These are phyloP conservation scores for Colletotrichum sp. DNA, from an alignment of 2,329 filamentous ascomycete species.

Conservation along the genomic window DNA sequence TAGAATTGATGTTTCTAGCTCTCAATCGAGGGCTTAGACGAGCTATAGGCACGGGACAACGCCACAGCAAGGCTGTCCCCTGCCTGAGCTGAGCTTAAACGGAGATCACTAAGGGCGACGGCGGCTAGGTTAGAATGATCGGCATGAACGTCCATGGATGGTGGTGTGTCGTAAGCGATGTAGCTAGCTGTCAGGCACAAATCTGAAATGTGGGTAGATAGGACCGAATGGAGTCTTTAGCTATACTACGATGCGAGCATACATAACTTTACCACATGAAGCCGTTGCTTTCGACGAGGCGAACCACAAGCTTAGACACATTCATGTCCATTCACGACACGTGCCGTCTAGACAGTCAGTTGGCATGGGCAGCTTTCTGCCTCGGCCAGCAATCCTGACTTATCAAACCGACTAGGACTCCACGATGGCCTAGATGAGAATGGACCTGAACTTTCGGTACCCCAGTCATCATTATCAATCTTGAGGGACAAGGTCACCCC, in stretches of 20 bases:
- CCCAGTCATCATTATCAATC: background rate
- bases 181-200: background rate
- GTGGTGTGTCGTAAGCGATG: background rate
- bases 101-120: background rate
- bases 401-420: background rate
- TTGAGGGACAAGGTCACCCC: background rate
- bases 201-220: background rate
- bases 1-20: background rate
- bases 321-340: background rate
- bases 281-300: background rate
- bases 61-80: background rate
- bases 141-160: background rate
- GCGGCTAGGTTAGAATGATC: background rate
- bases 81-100: background rate
- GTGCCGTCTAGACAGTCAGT: background rate
- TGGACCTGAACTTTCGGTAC: background rate
- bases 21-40: background rate
- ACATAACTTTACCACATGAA: background rate
- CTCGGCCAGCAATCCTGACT: background rate
- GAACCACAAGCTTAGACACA: background rate
- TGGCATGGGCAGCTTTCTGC: background rate
- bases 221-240: background rate
- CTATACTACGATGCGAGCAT: background rate
- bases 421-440: background rate
- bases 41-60: background rate